phyloP scores from a whole-genome alignment of 495 filamentous ascomycete species.

The Cetradonia linearis region DNA sequence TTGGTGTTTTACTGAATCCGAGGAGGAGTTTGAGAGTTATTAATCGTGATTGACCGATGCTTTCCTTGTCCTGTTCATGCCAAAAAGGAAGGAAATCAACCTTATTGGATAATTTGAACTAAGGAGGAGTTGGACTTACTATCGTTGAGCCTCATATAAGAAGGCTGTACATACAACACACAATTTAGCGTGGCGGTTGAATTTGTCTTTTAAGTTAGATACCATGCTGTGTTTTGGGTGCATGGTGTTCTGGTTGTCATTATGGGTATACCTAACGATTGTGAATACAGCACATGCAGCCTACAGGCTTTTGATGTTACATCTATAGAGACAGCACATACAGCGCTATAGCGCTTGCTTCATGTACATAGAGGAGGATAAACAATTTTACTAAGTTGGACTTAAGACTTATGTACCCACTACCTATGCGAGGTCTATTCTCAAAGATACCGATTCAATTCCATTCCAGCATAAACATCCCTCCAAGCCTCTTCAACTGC shows the following conservation, averaged over 20 bases:
- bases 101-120: not conserved
- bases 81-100: not conserved
- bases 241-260: not conserved
- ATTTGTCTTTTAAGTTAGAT: slow-evolving; percentile 6
- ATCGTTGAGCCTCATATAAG: slow-evolving; percentile 6
- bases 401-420: too few relatives aligned
- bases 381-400: not conserved
- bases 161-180: not conserved
- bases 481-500: not conserved
- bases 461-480: not conserved
- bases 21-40: slow-evolving; percentile 63
- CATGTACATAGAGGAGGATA: not conserved
- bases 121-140: not conserved
- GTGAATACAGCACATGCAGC: not conserved
- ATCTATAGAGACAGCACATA: not conserved
- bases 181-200: not conserved
- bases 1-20: slow-evolving; percentile 61
- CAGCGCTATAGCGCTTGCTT: not conserved
- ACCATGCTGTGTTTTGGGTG: slow-evolving; percentile 14
- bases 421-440: not conserved
- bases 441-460: not conserved
- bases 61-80: not conserved
- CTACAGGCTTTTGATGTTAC: not conserved
- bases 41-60: slow-evolving; percentile 37
- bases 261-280: slow-evolving; percentile 1